Evolutionary conservation across 2,329 filamentous ascomycete genomes (phyloP), one percentile per base, ranked within the genome.

Genomic region (Paraconiothyrium brasiliense): DNA sequence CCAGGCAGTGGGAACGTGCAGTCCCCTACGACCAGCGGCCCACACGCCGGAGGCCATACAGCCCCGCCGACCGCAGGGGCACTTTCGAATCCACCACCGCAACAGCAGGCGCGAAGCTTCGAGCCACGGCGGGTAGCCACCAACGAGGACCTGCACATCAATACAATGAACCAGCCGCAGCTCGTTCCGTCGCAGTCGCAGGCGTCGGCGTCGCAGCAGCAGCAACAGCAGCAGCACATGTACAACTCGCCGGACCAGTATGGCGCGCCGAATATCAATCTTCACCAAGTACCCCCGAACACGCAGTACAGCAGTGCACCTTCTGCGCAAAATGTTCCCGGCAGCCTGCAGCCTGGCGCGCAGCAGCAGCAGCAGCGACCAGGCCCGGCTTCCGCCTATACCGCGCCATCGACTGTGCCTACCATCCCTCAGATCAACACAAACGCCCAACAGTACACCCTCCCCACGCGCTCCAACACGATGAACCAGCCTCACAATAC

Each of bases 401-500:
- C 86, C 13, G 85, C 87, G 30, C 84, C 88, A 7, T 82, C 82
- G 27, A 81, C 81, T n/a, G 76, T 88, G 57, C 86, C 87, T 65
- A 86, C 86, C 32, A 80, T 87, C 67, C 83, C 84, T 58, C 76
- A 78, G 67, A 76, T 82, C 62, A 75, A 77, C 67, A 79, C 82
- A 54, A 89, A 83, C 70, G 79, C 84, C 63, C 84, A 87, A 71
- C 87, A 88, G 63, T 89, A 89, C 73, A 83, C 85, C 48, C 85
- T 88, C 30, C 87, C 90, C 47, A 87, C 89, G 52, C 89, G 91
- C 74, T 87, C 90, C 24, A 85, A 89, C 58, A 86, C 85, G 47
- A 82, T 91, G 72, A 87, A 82, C 77, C 82, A 86, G 76, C 85
- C 90, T 4, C 70, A 72, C 70, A 71, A 60, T 70, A 30, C 71